Evolutionary conservation across 2,329 filamentous ascomycete genomes (phyloP).

Genomic region (Aureobasidium uvarum): DNA sequence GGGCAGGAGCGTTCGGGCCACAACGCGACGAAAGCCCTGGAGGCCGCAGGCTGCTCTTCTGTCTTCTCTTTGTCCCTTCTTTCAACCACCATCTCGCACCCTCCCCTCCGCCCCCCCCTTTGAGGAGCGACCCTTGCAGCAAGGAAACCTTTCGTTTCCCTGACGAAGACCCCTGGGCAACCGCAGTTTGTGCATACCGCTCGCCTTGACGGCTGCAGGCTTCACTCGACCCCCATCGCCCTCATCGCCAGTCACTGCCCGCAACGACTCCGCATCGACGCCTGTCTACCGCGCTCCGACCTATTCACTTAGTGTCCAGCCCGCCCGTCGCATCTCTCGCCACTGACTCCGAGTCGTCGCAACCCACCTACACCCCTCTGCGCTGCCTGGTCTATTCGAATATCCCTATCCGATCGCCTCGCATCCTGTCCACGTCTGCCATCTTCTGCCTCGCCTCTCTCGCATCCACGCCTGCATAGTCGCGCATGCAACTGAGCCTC

Average conservation of each 20-base stretch:
- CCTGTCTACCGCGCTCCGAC: slow-evolving; percentile 31
- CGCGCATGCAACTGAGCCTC: slow-evolving; percentile 29
- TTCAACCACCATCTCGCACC: slow-evolving; percentile 8
- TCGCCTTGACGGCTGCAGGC: slow-evolving; percentile 7
- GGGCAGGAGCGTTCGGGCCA: neutral
- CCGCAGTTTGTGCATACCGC: neutral
- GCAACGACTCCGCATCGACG: neutral
- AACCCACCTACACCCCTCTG: slow-evolving; percentile 17
- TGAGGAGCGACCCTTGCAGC: slow-evolving; percentile 19
- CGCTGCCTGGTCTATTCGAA: slow-evolving; percentile 1
- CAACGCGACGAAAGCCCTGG: neutral
- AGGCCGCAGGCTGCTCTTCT: neutral
- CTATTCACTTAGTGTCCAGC: slow-evolving; percentile 39
- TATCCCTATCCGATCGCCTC: slow-evolving; percentile 2
- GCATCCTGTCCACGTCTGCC: neutral
- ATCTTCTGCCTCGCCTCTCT: neutral
- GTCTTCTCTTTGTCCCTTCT: neutral
- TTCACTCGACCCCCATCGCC: neutral
- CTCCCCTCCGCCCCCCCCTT: neutral
- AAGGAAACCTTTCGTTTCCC: slow-evolving; percentile 12
- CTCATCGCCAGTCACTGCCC: neutral
- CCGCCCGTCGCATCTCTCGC: slow-evolving; percentile 27
- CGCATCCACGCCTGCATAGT: slow-evolving; percentile 1
- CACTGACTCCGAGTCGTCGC: slow-evolving; percentile 12
- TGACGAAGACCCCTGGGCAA: neutral